phyloP scores from a whole-genome alignment of 2,329 filamentous ascomycete species.

The Akanthomyces muscarius region DNA sequence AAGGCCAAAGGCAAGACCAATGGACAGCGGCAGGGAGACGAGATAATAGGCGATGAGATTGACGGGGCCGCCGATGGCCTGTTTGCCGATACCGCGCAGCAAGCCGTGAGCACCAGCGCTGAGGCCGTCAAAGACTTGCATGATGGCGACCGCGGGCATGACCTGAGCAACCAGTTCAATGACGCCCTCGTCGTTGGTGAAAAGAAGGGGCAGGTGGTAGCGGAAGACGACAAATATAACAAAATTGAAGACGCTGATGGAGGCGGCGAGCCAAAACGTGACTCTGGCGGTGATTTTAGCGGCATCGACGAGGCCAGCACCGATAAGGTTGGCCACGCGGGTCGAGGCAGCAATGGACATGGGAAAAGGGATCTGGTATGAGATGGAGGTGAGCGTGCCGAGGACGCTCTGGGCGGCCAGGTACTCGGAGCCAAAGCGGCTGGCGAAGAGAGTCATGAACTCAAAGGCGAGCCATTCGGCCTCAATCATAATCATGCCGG shows the following conservation, averaged over 20 bases:
- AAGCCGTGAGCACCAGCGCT: slow-evolving; percentile 78
- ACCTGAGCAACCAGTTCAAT: slow-evolving; percentile 63
- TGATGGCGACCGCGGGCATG: slow-evolving; percentile 77
- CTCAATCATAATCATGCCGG: slow-evolving; percentile 89
- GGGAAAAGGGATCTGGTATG: slow-evolving; percentile 90
- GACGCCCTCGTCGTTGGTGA: slow-evolving; percentile 70
- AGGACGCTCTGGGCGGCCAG: slow-evolving; percentile 87
- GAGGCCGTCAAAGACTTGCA: slow-evolving; percentile 85
- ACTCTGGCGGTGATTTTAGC: slow-evolving; percentile 75
- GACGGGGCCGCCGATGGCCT: slow-evolving; percentile 85
- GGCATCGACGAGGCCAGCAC: slow-evolving; percentile 74
- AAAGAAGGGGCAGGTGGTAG: slow-evolving; percentile 70
- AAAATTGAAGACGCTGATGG: slow-evolving; percentile 78
- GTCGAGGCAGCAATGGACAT: slow-evolving; percentile 85
- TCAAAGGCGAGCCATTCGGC: slow-evolving; percentile 94
- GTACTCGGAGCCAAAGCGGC: slow-evolving; percentile 71
- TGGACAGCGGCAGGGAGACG: slow-evolving; percentile 78
- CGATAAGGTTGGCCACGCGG: slow-evolving; percentile 86
- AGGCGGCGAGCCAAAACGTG: slow-evolving; percentile 59
- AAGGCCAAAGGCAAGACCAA: slow-evolving; percentile 72
- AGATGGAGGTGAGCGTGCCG: slow-evolving; percentile 70
- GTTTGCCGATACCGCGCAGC: slow-evolving; percentile 79
- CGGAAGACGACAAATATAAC: slow-evolving; percentile 64
- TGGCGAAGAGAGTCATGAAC: slow-evolving; percentile 77
- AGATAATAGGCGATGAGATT: slow-evolving; percentile 84